phyloP scores from a whole-genome alignment of 805 yeast species.

The Kazachstania taianensis region DNA sequence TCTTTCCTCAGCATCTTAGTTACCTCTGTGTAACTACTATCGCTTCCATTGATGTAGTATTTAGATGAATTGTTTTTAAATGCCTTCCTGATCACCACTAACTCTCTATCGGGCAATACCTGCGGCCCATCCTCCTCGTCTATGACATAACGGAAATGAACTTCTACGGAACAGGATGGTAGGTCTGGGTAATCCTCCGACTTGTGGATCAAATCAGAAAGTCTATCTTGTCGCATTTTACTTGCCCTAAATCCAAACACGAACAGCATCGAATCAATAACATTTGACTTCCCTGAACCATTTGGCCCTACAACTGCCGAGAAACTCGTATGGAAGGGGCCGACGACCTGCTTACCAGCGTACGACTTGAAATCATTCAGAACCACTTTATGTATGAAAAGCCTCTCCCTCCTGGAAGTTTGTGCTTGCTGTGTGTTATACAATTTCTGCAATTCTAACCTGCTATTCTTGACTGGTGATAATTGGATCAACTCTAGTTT shows the following conservation, averaged over 20 bases:
- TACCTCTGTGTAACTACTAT: slow-evolving; percentile 69
- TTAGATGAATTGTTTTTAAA: slow-evolving; percentile 64
- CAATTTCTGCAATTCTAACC: slow-evolving; percentile 24
- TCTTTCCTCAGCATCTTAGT: slow-evolving; percentile 61
- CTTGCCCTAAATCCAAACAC: slow-evolving; percentile 95
- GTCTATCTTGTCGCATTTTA: slow-evolving; percentile 91
- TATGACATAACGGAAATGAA: slow-evolving; percentile 68
- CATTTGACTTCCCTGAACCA: slow-evolving; percentile 96
- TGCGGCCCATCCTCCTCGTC: slow-evolving; percentile 40
- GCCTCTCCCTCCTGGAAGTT: slow-evolving; percentile 37
- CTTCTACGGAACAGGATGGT: slow-evolving; percentile 79
- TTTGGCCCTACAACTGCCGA: slow-evolving; percentile 98
- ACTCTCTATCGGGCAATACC: slow-evolving; percentile 5
- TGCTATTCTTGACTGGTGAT: slow-evolving; percentile 32
- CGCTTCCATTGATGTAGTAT: slow-evolving; percentile 61
- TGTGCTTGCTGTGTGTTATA: slow-evolving; percentile 22
- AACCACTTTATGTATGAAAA: slow-evolving; percentile 66
- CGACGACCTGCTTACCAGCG: slow-evolving; percentile 86
- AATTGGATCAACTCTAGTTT: slow-evolving; percentile 34
- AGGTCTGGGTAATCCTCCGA: slow-evolving; percentile 63
- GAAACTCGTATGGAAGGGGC: slow-evolving; percentile 89
- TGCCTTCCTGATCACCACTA: slow-evolving; percentile 76
- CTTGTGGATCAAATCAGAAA: slow-evolving; percentile 88
- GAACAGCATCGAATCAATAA: slow-evolving; percentile 89
- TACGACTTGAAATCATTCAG: slow-evolving; percentile 87